These are phyloP conservation scores for Lipomyces anomalus DNA, from an alignment of 805 yeast genomes.

Conservation along the genomic window DNA sequence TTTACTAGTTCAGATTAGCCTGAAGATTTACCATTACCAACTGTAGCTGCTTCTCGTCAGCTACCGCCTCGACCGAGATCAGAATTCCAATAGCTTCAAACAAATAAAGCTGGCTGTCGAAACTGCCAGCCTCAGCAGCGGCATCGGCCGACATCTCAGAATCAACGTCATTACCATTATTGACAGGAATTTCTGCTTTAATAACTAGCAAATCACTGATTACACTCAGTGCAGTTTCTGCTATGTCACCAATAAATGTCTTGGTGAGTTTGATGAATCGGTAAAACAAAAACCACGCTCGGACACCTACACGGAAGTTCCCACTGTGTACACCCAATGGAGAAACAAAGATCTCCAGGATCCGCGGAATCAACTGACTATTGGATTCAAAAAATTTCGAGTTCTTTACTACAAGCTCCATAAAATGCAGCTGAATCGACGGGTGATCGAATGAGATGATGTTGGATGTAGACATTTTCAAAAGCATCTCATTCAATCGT, in stretches of 20 bases:
- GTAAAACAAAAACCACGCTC: constrained; percentile 87
- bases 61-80: constrained; percentile 42
- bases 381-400: constrained; percentile 51
- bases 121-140: constrained; percentile 45
- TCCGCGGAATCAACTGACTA: constrained; percentile 48
- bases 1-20: constrained; percentile 7
- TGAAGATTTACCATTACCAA: constrained; percentile 33
- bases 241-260: constrained; percentile 51
- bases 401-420: constrained; percentile 80
- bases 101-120: constrained; percentile 72
- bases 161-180: constrained; percentile 31
- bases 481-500: constrained; percentile 56
- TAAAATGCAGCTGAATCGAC: constrained; percentile 70
- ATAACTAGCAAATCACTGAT: constrained; percentile 56
- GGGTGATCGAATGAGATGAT: constrained; percentile 61
- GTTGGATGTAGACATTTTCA: constrained; percentile 45
- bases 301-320: constrained; percentile 64
- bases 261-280: constrained; percentile 74
- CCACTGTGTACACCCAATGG: constrained; percentile 75
- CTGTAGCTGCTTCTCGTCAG: constrained; percentile 37
- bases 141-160: constrained; percentile 49
- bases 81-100: constrained; percentile 84
- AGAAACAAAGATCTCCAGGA: constrained; percentile 72
- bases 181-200: constrained; percentile 47
- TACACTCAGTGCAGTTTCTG: constrained; percentile 55